These are phyloP conservation scores for Fraxinus xanthoxyloides DNA, from an alignment of 305 asterid species.

Conservation along the genomic window DNA sequence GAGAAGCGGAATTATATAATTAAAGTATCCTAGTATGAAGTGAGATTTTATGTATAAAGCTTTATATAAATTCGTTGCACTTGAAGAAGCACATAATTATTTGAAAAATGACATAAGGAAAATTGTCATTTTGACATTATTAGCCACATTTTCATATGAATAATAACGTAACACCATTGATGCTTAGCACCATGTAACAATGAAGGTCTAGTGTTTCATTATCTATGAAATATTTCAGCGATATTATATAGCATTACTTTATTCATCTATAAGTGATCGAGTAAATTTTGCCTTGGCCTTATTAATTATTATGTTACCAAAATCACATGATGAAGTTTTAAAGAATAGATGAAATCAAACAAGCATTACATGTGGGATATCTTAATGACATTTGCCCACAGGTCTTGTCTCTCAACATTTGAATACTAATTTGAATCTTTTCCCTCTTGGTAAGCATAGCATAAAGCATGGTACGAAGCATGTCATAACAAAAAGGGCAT, in stretches of 20 bases:
- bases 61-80: neutral
- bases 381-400: constrained; percentile 34
- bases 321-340: neutral
- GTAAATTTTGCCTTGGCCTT: neutral
- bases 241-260: neutral
- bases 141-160: neutral
- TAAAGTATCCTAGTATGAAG: neutral
- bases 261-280: neutral
- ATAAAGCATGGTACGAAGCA: neutral
- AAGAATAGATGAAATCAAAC: constrained; percentile 1
- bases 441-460: neutral
- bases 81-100: neutral
- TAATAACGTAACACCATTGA: neutral
- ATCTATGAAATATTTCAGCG: neutral
- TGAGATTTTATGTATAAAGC: neutral
- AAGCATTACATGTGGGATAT: constrained; percentile 22
- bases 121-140: neutral
- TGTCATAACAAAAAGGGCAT: neutral
- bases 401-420: constrained; percentile 4
- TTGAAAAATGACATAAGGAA: neutral
- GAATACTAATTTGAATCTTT: neutral
- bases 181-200: too few species aligned
- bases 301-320: neutral
- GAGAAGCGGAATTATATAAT: neutral
- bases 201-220: neutral